Base-by-base conservation (phyloP, 441 rosid species). In the Hypseocharis bilobata region DNA sequence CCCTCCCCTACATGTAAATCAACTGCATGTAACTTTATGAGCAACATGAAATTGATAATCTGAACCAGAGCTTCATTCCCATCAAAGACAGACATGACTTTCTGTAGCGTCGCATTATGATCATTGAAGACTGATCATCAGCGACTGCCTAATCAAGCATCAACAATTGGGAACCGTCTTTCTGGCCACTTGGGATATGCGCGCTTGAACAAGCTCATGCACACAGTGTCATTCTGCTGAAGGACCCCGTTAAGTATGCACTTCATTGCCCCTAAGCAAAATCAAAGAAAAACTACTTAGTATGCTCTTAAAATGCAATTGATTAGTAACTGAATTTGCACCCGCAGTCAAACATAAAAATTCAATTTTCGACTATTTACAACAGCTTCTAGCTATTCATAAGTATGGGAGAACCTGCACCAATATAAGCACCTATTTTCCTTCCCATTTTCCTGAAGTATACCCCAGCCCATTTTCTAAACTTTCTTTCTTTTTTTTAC, bases 101-200 rank as follows among this genome's bases (percentile, higher is more conserved):
- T 28, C 71, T 66, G 56, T 60, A 62, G 60, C 28, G 45, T 65
- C 25, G 14, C 42, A 52, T 49, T 56, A 69, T 32, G 62, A 67
- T 51, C 55, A 19, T 6, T 47, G n/a, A 40, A 42, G 66, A 25
- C 17, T 11, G 57, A 45, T 26, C 64, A 22, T 13, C 38, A 26
- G 49, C 27, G 19, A 20, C 72, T 60, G 28, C 19, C 63, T 22
- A 70, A 62, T 85, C 88, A 86, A 45, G 80, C 73, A 67, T 81
- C 86, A 2, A 63, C 68, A 32, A 83, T 49, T 2, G 95, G 95
- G 82, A 86, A 90, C 65, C 71, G 52, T 65, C 71, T 78, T 63
- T 85, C 90, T 2, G 90, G 92, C 98, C 96, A 89, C 81, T 86
- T 88, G 63, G 97, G 94, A 81, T 86, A 90, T 20, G 84, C 89